Percentiles rank a stretch among this genome's conserved stretches.
phyloP scores from a whole-genome alignment of 176 grass and related monocot genomes.

The Secale cereale region DNA sequence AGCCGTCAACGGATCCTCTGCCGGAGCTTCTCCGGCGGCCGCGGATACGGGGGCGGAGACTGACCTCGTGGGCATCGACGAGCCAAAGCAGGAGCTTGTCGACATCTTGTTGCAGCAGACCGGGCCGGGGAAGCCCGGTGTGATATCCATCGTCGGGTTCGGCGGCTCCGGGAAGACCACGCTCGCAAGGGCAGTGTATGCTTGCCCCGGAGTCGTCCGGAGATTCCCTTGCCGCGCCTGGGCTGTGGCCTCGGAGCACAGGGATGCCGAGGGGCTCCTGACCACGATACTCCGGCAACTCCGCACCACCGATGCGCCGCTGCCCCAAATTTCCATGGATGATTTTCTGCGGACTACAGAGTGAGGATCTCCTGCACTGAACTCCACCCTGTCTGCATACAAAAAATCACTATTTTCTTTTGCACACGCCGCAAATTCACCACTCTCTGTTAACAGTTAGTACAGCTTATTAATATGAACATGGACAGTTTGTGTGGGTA shows the following conservation, averaged over 20 bases:
- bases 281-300: neutral
- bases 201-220: neutral
- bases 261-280: neutral
- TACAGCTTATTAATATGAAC: neutral
- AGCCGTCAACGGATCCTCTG: neutral
- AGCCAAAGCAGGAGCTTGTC: neutral
- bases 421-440: neutral
- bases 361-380: neutral
- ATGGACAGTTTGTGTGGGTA: neutral
- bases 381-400: neutral
- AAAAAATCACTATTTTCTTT: neutral
- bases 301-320: neutral
- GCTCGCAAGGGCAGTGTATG: neutral
- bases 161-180: conserved; percentile 7
- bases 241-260: neutral
- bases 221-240: neutral
- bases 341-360: neutral
- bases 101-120: neutral
- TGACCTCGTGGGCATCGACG: conserved; percentile 1
- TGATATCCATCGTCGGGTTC: conserved; percentile 1
- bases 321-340: neutral
- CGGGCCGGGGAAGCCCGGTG: neutral
- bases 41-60: neutral
- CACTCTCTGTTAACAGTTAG: neutral
- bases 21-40: neutral